Evolutionary conservation across 2,329 filamentous ascomycete genomes (phyloP), one percentile per base, ranked within the genome.

Genomic region (Hypoxylon sp.): DNA sequence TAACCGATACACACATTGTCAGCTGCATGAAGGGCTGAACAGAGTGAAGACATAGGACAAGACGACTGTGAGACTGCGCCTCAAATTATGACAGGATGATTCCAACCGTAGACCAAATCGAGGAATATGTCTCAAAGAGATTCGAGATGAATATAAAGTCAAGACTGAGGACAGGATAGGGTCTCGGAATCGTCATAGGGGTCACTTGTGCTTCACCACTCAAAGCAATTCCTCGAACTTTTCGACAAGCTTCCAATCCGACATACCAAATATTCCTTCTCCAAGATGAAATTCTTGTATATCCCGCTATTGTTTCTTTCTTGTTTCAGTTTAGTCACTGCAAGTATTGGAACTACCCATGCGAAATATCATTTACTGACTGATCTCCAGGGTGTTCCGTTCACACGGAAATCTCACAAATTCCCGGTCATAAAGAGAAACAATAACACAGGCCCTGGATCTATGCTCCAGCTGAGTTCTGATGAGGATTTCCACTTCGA

Each of bases 401-500:
- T 52, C 29, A 59, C 35, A 29, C 31, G 33, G 9, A 60, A 29
- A 24, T 33, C 14, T 19, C 55, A 17, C 10, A 33, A 51, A 17
- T 39, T 60, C 14, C 33, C 31, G 1, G 29, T 14, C n/a, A 17
- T 31, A 9, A 68, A 65, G 37, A 61, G 68, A 51, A 63, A 66
- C 31, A 69, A 70, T 33, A 24, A 17, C 17, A 69, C 60, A 29
- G 31, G 35, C 26, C n/a, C 63, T 11, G 58, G 29, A 6, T 62
- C 60, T 33, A 75, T 76, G 71, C 53, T 71, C 6, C 71, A 69
- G 26, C 64, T 77, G 4, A 76, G 66, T 59, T 54, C 64, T 26
- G 74, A 77, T 48, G 39, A 46, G 3, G 61, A 69, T 58, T 77
- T 77, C 60, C 69, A 76, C 62, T 77, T 71, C 46, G 72, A 76